Conservation (phyloP, 768 basidiomycete species). For the Suillus discolor region DNA sequence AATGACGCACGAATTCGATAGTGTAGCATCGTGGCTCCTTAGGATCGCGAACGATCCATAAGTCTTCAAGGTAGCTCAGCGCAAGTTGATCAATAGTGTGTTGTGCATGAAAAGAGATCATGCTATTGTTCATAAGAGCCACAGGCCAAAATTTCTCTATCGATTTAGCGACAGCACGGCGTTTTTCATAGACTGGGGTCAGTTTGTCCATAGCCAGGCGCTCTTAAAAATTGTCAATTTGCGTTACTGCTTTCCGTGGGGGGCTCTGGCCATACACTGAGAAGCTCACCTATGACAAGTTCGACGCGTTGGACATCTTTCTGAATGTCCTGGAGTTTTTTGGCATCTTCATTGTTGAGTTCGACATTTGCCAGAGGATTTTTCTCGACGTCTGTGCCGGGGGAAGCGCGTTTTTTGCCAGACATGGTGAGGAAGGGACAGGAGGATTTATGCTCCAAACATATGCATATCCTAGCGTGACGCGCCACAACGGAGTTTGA, state of each 20-base stretch:
- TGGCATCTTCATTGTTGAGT: conserved; percentile 70
- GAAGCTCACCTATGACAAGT: conserved; percentile 65
- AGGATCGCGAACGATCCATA: conserved; percentile 79
- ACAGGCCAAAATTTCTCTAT: conserved; percentile 88
- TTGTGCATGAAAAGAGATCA: conserved; percentile 66
- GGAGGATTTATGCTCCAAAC: conserved; percentile 1
- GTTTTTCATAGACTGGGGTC: conserved; percentile 65
- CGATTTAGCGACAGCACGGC: conserved; percentile 62
- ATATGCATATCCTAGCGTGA: conserved; percentile 1
- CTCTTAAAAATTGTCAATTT: conserved; percentile 44
- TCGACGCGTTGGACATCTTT: conserved; percentile 73
- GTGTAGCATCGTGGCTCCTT: conserved; percentile 81
- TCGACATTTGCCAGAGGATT: conserved; percentile 66
- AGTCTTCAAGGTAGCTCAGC: conserved; percentile 79
- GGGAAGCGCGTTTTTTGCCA: conserved; percentile 73
- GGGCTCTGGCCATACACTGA: conserved; percentile 1
- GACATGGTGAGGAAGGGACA: conserved; percentile 29
- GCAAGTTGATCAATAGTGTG: conserved; percentile 81
- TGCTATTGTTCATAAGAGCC: conserved; percentile 72
- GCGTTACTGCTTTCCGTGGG: conserved; percentile 7
- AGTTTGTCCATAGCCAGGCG: conserved; percentile 61
- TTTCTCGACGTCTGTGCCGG: conserved; percentile 79
- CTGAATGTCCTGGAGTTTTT: conserved; percentile 65
- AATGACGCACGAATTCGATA: conserved; percentile 79
- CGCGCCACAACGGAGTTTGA: conserved; percentile 7